Base-by-base conservation (phyloP, 2,329 filamentous ascomycete species). In the Aspergillus alliaceus region DNA sequence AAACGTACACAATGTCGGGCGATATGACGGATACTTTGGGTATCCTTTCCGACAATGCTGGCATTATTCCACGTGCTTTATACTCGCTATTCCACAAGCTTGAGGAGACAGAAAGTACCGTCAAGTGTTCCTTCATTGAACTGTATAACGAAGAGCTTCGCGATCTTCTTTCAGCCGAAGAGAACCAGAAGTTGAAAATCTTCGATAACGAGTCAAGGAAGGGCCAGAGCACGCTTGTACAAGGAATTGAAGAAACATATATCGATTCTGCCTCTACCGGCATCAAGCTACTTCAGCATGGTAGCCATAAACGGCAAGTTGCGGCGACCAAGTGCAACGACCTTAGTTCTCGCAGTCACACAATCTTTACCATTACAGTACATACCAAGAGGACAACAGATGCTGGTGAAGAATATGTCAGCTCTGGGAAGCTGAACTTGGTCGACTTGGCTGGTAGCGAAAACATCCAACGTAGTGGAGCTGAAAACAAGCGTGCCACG, bases 311-410 rank as follows among this genome's bases (percentile, higher is more conserved):
- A 75, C 89, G 95, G 50, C 95, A 99, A 75, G 95, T 99, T n/a
- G 96, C 95, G 6, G 92, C 96, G 4, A 99, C 95, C n/a, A 98
- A 98, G 76, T 99, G 95, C 84, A 99, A 99, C 73, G 95, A 99
- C 68, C 85, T 98, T 54, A 97, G 93, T 76, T 97, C 93, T 67
- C 87, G 95, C 73, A 96, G 93, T 79, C 96, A 99, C 71, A 99
- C 95, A 0, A 90, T 99, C 22, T 99, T 99, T 71, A 98, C 95
- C 7, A 90, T 99, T 59, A 97, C 93, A 1, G 90, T 93, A 0
- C 91, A 93, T 70, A 88, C 92, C 68, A 96, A 96, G 75, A 88
- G 89, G 60, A 86, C 86, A 1, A 86, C 86, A 2, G 90, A 96
- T 48, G 86, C 89, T 59, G 93, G 92, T 4, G 93, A 98, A 70